Base-by-base conservation (phyloP, 1,139 yeast genomes). In the Hemisphaericaspora lyxosophila region DNA sequence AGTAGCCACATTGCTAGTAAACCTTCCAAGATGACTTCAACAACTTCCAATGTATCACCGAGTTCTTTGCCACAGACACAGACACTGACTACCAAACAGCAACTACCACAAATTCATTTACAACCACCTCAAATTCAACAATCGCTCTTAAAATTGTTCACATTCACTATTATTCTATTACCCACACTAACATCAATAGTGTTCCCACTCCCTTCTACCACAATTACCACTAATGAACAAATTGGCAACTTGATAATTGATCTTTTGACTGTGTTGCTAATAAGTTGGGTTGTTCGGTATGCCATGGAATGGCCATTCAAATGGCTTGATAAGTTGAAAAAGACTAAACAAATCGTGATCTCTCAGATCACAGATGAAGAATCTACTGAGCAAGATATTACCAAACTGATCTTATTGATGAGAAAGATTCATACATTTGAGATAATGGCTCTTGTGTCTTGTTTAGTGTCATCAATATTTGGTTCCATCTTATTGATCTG, bases 251-350 rank as follows among this genome's bases (percentile, higher is more conserved):
- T 60, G 23, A 44, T 63, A 16, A 60, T 67, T 15, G 67, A 64
- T 39, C 45, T 55, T 3, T 41, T 65, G 20, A 51, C 61, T 22
- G 53, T 65, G 7, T 31, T 61, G 11, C 37, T 62, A 3, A 55
- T 63, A 2, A 54, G 64, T 9, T 56, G 60, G 55, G 49, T 57
- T 4, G 59, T 64, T 11, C 56, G 54, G 36, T 51, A 54, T 28
- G 46, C 59, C 2, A 51, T 57, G 19, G 69, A 64, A 33, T 64
- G 70, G 70, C 70, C 71, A 1, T 64, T 67, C 63, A 46, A 47
- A 11, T 64, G 70, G 71, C 42, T 57, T 12, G 41, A 49, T n/a
- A 57, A 55, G 27, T 46, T 66, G 13, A 49, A 49, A 31, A 46
- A 44, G 5, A 43, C 58, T 6, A 61, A 57, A 36, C 33, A 33